phyloP scores from a whole-genome alignment of 2,329 filamentous ascomycete species.

The Septoria linicola region DNA sequence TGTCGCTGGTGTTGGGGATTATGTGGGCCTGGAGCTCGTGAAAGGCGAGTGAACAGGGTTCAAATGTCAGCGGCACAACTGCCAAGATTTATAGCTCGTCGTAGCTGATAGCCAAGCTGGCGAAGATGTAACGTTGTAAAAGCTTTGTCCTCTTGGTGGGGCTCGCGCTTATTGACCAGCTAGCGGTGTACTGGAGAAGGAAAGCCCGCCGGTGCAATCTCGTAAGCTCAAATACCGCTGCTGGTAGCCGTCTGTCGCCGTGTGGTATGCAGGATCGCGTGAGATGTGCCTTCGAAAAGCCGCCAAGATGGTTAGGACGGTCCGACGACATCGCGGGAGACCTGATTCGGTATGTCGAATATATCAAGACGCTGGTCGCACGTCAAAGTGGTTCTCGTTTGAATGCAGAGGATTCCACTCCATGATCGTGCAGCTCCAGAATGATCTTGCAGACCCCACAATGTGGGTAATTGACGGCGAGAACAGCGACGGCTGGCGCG shows the following conservation, averaged over 20 bases:
- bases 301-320: too few relatives aligned
- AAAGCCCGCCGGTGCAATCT: not conserved
- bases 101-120: constrained; percentile 4
- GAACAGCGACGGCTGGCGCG: too few relatives aligned
- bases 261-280: too few relatives aligned
- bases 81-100: constrained; percentile 13
- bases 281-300: too few relatives aligned
- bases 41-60: constrained; percentile 1
- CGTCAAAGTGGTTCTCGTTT: too few relatives aligned
- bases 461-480: too few relatives aligned
- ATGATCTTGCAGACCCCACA: too few relatives aligned
- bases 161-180: not conserved
- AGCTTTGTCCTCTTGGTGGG: constrained; percentile 7
- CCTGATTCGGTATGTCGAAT: too few relatives aligned
- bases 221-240: not conserved
- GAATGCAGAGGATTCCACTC: too few relatives aligned
- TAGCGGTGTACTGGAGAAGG: not conserved
- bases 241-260: not conserved
- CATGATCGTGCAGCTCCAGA: too few relatives aligned
- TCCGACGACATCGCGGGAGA: too few relatives aligned
- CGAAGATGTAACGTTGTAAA: not conserved
- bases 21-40: not conserved
- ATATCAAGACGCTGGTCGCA: too few relatives aligned
- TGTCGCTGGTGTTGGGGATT: not conserved
- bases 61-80: constrained; percentile 2